A percentile compares a stretch with the other conserved stretches of the same genome.
Conservation (phyloP, 768 basidiomycete species). For the Botryobasidium botryosum region DNA sequence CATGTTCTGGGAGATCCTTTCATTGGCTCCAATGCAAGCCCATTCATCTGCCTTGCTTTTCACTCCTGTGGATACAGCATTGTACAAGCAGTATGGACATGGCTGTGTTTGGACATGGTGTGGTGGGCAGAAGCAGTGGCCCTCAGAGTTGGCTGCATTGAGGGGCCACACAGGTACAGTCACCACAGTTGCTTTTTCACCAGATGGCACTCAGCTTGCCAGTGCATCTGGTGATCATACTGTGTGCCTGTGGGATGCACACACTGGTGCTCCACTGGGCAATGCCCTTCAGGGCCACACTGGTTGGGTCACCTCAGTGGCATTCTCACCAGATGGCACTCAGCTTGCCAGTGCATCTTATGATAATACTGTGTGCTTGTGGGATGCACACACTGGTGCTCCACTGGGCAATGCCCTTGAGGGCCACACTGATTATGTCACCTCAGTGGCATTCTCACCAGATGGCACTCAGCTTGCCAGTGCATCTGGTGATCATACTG, state of each 20-base stretch:
- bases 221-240: constrained; percentile 3
- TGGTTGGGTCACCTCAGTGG: not conserved
- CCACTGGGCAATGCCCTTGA: not conserved
- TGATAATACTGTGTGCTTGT: constrained; percentile 3
- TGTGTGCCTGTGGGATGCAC: constrained; percentile 4
- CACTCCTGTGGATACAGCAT: not conserved
- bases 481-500: not conserved
- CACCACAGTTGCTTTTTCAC: constrained; percentile 3
- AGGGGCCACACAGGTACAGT: not conserved
- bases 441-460: not conserved
- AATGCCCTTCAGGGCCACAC: not conserved
- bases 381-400: constrained; percentile 4
- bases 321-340: constrained; percentile 3
- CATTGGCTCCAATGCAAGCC: not conserved
- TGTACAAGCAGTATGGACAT: not conserved
- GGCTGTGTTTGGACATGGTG: not conserved
- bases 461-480: constrained; percentile 3
- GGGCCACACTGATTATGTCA: not conserved
- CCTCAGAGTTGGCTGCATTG: not conserved
- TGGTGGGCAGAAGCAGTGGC: not conserved
- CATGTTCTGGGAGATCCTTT: not conserved
- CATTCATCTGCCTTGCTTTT: not conserved
- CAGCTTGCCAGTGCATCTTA: not conserved
- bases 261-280: not conserved
- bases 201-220: not conserved